A percentile compares a stretch with the other conserved stretches of the same genome.
Evolutionary conservation across 768 basidiomycete genomes (phyloP).

Genomic region (Neoboletus brunneissimus): DNA sequence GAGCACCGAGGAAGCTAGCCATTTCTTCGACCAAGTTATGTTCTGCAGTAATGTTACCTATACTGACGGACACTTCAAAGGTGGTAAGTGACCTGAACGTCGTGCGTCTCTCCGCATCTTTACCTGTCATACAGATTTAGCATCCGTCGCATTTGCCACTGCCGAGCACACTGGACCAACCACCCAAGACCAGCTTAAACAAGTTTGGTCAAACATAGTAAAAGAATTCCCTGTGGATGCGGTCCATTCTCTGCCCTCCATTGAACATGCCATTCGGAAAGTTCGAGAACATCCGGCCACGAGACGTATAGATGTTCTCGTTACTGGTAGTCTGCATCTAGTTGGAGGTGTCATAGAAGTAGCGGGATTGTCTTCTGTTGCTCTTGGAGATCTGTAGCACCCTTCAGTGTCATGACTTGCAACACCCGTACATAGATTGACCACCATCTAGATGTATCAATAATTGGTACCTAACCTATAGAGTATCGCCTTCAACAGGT

Average conservation of each 20-base stretch:
- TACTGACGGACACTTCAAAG: conserved; percentile 83
- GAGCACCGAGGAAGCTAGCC: conserved; percentile 35
- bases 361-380: conserved; percentile 70
- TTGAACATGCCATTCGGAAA: conserved; percentile 81
- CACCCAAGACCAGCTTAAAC: conserved; percentile 72
- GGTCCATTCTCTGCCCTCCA: conserved; percentile 79
- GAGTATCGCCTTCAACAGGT: conserved; percentile 39
- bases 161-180: conserved; percentile 63
- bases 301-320: conserved; percentile 59
- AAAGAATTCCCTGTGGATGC: conserved; percentile 58
- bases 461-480: conserved; percentile 8
- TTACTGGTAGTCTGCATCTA: conserved; percentile 89
- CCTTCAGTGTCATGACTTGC: neutral
- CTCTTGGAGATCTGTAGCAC: conserved; percentile 43
- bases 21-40: conserved; percentile 80
- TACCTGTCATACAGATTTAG: conserved; percentile 58
- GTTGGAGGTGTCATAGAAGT: conserved; percentile 94
- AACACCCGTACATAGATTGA: neutral
- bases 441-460: conserved; percentile 3
- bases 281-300: conserved; percentile 45
- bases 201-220: conserved; percentile 65
- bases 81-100: conserved; percentile 51
- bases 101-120: neutral
- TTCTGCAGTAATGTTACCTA: conserved; percentile 99
- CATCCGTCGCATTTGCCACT: conserved; percentile 60